These are phyloP conservation scores for Coniophora puteana DNA, from an alignment of 1,284 basidiomycete species.

Conservation along the genomic window DNA sequence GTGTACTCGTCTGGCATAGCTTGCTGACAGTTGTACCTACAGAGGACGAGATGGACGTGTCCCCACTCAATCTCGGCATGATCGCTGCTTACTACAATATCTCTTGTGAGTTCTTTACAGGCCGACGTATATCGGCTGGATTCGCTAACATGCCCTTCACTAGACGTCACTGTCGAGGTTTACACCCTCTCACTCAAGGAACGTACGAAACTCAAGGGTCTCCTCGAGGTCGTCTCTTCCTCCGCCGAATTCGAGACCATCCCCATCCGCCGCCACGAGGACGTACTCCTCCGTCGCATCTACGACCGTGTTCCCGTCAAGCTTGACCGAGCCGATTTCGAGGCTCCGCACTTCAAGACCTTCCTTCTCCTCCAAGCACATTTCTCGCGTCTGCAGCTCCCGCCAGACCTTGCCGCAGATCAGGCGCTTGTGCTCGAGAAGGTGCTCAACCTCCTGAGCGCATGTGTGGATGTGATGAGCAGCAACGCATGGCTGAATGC, in stretches of 20 bases:
- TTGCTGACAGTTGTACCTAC: conserved; percentile 13
- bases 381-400: conserved; percentile 89
- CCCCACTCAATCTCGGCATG: conserved; percentile 92
- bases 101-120: conserved; percentile 53
- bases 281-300: conserved; percentile 75
- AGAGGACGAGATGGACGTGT: conserved; percentile 94
- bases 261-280: conserved; percentile 92
- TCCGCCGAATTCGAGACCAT: conserved; percentile 96
- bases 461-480: conserved; percentile 97
- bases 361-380: conserved; percentile 96
- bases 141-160: conserved; percentile 7
- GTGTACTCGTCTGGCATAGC: conserved; percentile 1
- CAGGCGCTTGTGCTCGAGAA: conserved; percentile 87
- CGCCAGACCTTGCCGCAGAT: conserved; percentile 91
- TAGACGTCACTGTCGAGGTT: conserved; percentile 93
- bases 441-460: conserved; percentile 85
- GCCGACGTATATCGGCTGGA: conserved; percentile 4
- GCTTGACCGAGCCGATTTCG: conserved; percentile 81
- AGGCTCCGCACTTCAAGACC: conserved; percentile 96
- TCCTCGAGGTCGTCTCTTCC: conserved; percentile 94
- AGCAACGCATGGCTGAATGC: conserved; percentile 95
- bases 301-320: conserved; percentile 99
- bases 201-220: conserved; percentile 94
- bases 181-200: conserved; percentile 96
- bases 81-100: conserved; percentile 94